These are phyloP conservation scores for Pelargonium myrrhifolium DNA, from an alignment of 441 rosid species.

Conservation along the genomic window DNA sequence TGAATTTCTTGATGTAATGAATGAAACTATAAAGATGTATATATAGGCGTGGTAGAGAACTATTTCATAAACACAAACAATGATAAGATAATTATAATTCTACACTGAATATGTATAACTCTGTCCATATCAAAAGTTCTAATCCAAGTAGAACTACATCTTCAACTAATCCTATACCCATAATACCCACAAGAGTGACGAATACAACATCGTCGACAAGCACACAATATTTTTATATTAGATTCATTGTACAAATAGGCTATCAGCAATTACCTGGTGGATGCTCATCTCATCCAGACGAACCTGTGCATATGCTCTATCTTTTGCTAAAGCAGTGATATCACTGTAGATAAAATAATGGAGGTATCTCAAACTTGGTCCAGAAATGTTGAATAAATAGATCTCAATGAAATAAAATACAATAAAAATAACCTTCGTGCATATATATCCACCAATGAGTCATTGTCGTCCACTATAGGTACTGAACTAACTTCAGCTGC, in stretches of 20 bases:
- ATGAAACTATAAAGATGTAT: no score
- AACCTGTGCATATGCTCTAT: conserved; percentile 84
- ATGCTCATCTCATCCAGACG: conserved; percentile 82
- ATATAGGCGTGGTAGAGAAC: no score
- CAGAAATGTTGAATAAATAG: not conserved
- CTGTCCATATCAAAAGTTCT: no score
- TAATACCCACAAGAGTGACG: not conserved
- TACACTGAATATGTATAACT: no score
- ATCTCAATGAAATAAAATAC: conserved; percentile 8
- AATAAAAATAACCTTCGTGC: conserved; percentile 61
- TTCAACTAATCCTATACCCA: not conserved
- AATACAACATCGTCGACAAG: not conserved
- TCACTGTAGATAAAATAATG: conserved; percentile 45
- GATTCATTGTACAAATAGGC: not conserved
- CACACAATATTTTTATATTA: not conserved
- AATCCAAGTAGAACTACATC: no score
- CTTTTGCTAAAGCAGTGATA: conserved; percentile 94
- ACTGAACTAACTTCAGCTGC: conserved; percentile 93
- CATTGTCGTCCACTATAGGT: conserved; percentile 94
- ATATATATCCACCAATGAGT: conserved; percentile 86
- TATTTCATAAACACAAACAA: no score
- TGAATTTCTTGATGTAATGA: no score
- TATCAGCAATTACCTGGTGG: conserved; percentile 57
- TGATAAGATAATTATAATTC: no score
- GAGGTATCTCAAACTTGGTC: conserved; percentile 1